These are phyloP conservation scores for Sugiyamaella novakii DNA, from an alignment of 1,139 yeast genomes.

Conservation along the genomic window DNA sequence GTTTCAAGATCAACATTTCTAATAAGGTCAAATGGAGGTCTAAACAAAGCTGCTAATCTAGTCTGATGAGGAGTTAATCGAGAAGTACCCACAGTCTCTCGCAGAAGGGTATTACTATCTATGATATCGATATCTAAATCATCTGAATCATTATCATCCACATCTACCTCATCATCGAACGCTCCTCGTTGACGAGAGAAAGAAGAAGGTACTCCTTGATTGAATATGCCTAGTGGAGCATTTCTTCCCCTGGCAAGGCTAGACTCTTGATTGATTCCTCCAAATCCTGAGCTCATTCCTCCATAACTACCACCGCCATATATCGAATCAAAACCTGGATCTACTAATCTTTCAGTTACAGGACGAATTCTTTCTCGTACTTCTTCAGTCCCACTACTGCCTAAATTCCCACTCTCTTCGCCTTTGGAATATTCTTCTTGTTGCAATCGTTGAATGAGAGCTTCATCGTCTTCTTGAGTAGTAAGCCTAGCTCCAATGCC, in stretches of 20 bases:
- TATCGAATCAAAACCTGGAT: slow-evolving; percentile 39
- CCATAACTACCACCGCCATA: slow-evolving; percentile 18
- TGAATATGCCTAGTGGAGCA: slow-evolving; percentile 46
- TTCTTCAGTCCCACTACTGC: slow-evolving; percentile 48
- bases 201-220: slow-evolving; percentile 43
- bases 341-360: slow-evolving; percentile 77
- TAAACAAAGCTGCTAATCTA: slow-evolving; percentile 74
- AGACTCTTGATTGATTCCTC: too few species aligned
- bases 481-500: background rate
- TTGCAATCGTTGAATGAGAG: slow-evolving; percentile 18
- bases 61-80: slow-evolving; percentile 61
- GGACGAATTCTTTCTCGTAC: slow-evolving; percentile 82
- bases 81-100: slow-evolving; percentile 31
- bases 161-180: slow-evolving; percentile 54
- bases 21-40: slow-evolving; percentile 94
- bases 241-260: slow-evolving; percentile 3
- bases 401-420: slow-evolving; percentile 55
- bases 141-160: slow-evolving; percentile 30
- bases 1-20: slow-evolving; percentile 63
- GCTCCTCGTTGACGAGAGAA: slow-evolving; percentile 8
- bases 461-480: slow-evolving; percentile 18
- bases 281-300: too few species aligned
- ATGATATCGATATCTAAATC: slow-evolving; percentile 30
- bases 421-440: slow-evolving; percentile 21
- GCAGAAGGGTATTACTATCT: slow-evolving; percentile 31